phyloP scores from a whole-genome alignment of 192 early-diverging fungal genomes.

The Backusella mclennaniae region DNA sequence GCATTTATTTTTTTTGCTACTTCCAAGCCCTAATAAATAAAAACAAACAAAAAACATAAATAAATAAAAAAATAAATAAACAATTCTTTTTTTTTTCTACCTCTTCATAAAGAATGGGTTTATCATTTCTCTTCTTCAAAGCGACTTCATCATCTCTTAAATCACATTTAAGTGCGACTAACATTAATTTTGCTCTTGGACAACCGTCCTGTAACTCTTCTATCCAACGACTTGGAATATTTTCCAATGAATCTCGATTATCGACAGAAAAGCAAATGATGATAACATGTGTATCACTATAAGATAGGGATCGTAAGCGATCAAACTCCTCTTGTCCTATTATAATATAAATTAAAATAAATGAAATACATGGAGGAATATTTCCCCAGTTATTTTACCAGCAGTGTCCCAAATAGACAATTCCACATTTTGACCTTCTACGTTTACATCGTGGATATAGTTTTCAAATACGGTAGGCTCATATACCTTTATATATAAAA shows the following conservation, averaged over 20 bases:
- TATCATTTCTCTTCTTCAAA: background rate
- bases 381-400: background rate
- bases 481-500: slow-evolving; percentile 23
- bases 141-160: slow-evolving; percentile 26
- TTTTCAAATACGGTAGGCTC: slow-evolving; percentile 45
- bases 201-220: slow-evolving; percentile 24
- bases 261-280: slow-evolving; percentile 37
- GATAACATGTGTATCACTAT: slow-evolving; percentile 33
- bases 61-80: background rate
- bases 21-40: slow-evolving; percentile 15
- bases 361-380: background rate
- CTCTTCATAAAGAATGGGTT: slow-evolving; percentile 30
- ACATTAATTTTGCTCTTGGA: slow-evolving; percentile 24
- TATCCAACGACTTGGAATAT: slow-evolving; percentile 26
- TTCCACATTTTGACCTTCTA: slow-evolving; percentile 35
- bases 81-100: background rate
- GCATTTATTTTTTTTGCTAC: slow-evolving; percentile 25
- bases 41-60: background rate
- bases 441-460: slow-evolving; percentile 30
- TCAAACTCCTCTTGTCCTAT: slow-evolving; percentile 34
- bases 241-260: slow-evolving; percentile 28
- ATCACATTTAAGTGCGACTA: slow-evolving; percentile 39
- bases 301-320: slow-evolving; percentile 28
- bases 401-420: slow-evolving; percentile 42
- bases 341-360: background rate